phyloP scores from a whole-genome alignment of 352 stramenopile genomes.

The Elongisporangium prolatum region DNA sequence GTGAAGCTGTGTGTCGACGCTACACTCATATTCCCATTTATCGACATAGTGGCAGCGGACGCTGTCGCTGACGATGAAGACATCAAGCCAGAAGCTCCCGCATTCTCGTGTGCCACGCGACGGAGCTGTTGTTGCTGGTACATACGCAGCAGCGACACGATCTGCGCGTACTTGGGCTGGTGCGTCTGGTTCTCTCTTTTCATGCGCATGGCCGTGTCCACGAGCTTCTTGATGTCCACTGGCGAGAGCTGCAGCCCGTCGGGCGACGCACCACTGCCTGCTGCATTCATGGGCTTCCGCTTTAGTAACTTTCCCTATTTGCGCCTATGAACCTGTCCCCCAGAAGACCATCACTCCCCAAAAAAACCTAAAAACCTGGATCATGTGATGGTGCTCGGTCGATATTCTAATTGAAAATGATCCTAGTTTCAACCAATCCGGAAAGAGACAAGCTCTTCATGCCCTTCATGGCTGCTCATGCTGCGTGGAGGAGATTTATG shows the following conservation, averaged over 20 bases:
- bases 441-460: slow-evolving; percentile 10
- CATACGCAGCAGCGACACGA: slow-evolving; percentile 68
- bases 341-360: not conserved
- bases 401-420: slow-evolving; percentile 1
- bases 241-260: slow-evolving; percentile 36
- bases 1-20: not conserved
- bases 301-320: not conserved
- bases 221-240: slow-evolving; percentile 78
- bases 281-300: not conserved
- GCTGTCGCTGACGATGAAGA: not conserved
- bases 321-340: not conserved
- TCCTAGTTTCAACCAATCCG: not conserved
- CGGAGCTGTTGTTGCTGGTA: slow-evolving; percentile 55
- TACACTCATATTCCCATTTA: not conserved
- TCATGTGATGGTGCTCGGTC: not conserved
- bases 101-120: not conserved
- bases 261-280: slow-evolving; percentile 11
- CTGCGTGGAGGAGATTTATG: slow-evolving; percentile 26
- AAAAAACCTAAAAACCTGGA: not conserved
- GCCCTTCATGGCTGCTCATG: slow-evolving; percentile 8
- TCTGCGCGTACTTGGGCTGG: slow-evolving; percentile 85
- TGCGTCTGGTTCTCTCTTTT: slow-evolving; percentile 66
- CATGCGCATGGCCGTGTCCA: slow-evolving; percentile 81
- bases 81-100: slow-evolving; percentile 1
- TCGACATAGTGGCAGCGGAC: not conserved